Conservation (phyloP, 352 stramenopile species). For the Pythium oligandrum region DNA sequence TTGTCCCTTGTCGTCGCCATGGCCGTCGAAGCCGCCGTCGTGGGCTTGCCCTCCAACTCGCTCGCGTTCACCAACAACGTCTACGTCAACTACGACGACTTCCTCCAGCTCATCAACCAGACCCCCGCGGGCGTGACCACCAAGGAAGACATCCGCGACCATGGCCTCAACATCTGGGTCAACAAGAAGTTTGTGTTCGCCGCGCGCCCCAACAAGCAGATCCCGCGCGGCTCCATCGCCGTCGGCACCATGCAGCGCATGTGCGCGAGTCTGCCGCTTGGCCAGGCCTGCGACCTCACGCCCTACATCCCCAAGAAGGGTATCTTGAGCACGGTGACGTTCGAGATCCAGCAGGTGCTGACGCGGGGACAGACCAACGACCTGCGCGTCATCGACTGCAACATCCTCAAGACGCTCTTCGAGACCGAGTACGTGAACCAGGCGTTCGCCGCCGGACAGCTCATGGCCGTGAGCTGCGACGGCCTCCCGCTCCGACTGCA, state of each 20-base stretch:
- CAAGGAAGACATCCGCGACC: conserved; percentile 66
- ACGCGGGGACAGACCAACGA: conserved; percentile 59
- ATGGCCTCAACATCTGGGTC: conserved; percentile 77
- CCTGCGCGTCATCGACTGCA: conserved; percentile 68
- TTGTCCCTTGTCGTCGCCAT: conserved; percentile 17
- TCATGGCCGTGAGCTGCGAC: conserved; percentile 61
- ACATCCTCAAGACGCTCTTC: conserved; percentile 57
- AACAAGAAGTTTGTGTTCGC: conserved; percentile 81
- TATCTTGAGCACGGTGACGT: conserved; percentile 66
- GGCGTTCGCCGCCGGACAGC: conserved; percentile 67
- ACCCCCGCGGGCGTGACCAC: conserved; percentile 54
- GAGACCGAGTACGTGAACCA: conserved; percentile 71
- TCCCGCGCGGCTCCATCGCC: conserved; percentile 46
- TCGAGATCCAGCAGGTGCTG: conserved; percentile 78
- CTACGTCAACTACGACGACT: conserved; percentile 74
- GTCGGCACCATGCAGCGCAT: conserved; percentile 79
- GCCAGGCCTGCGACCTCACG: conserved; percentile 55
- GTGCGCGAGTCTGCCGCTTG: conserved; percentile 62
- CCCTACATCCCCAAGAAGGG: conserved; percentile 50
- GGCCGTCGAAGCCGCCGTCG: conserved; percentile 55
- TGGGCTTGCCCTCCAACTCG: conserved; percentile 67
- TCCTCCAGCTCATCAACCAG: conserved; percentile 59
- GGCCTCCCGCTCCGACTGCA: conserved; percentile 64
- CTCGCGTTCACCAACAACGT: conserved; percentile 82
- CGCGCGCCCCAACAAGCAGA: conserved; percentile 68